phyloP scores from a whole-genome alignment of 2,329 filamentous ascomycete species.

The Penicillium sp. region DNA sequence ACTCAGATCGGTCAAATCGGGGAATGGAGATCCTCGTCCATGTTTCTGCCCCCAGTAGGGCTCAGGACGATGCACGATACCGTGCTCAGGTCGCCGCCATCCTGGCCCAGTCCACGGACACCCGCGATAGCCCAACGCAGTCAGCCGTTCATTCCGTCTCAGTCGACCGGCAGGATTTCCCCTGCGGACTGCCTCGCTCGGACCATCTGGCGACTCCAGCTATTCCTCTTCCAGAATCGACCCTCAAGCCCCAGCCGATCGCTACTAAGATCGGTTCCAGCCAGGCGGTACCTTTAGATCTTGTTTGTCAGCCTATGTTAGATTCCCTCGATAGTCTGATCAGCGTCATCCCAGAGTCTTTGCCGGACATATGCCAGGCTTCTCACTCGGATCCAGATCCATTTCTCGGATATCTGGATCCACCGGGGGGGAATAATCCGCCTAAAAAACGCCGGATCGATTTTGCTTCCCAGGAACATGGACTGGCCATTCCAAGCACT shows the following conservation, averaged over 20 bases:
- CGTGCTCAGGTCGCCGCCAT: conserved; percentile 40
- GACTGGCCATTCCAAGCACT: background rate
- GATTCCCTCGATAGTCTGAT: conserved; percentile 34
- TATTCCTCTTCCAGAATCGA: background rate
- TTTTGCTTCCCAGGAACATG: background rate
- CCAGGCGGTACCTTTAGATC: conserved; percentile 3
- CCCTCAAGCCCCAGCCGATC: background rate
- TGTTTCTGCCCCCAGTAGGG: conserved; percentile 40
- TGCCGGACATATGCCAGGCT: conserved; percentile 21
- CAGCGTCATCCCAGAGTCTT: conserved; percentile 44
- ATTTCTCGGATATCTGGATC: background rate
- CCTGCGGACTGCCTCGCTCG: background rate
- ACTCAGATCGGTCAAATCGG: background rate
- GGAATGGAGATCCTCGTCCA: conserved; percentile 43
- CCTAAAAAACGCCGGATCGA: background rate
- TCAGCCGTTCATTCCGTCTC: background rate
- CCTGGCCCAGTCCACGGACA: conserved; percentile 27
- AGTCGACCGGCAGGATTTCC: background rate
- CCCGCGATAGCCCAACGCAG: conserved; percentile 14
- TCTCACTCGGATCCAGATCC: background rate
- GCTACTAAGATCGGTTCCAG: conserved; percentile 2
- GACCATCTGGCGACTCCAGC: background rate
- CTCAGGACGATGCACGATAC: conserved; percentile 40
- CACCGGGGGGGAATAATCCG: background rate
- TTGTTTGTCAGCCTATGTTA: background rate